Percentiles rank a stretch among this genome's conserved stretches.
These are phyloP conservation scores for Blastobotrys parvus DNA, from an alignment of 805 yeast genomes.

Conservation along the genomic window DNA sequence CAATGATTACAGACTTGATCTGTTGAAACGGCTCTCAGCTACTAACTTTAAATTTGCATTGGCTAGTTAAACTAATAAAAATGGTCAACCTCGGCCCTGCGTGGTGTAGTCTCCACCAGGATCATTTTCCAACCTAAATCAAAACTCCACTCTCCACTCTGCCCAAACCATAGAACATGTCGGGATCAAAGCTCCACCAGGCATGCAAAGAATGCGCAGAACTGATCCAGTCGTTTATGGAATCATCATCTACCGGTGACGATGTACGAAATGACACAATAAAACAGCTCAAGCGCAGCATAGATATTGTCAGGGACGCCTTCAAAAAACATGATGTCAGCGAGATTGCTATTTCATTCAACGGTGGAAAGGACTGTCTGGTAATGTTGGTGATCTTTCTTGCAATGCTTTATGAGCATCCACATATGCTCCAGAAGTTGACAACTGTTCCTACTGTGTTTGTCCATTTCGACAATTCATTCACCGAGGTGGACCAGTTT, in stretches of 20 bases:
- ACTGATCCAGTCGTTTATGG: slow-evolving; percentile 12
- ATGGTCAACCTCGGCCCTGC: too few species aligned
- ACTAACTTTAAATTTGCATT: neutral
- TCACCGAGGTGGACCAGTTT: slow-evolving; percentile 61
- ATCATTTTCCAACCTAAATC: too few species aligned
- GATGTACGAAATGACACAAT: slow-evolving; percentile 14
- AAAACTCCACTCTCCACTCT: too few species aligned
- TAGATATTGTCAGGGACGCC: slow-evolving; percentile 24
- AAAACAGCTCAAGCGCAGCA: slow-evolving; percentile 19
- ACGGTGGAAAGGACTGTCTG: slow-evolving; percentile 95
- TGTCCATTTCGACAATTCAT: slow-evolving; percentile 66
- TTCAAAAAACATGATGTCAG: slow-evolving; percentile 15
- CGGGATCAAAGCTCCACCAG: neutral
- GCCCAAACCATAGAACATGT: neutral
- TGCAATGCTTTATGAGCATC: slow-evolving; percentile 35
- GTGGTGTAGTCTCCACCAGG: too few species aligned
- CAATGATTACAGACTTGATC: slow-evolving; percentile 17
- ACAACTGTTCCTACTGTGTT: slow-evolving; percentile 52
- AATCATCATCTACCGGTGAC: slow-evolving; percentile 4
- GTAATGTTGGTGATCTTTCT: slow-evolving; percentile 74
- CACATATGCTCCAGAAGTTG: slow-evolving; percentile 13
- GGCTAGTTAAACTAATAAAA: too few species aligned
- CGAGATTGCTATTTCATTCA: slow-evolving; percentile 63
- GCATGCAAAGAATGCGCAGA: slow-evolving; percentile 3
- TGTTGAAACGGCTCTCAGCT: neutral